phyloP scores from a whole-genome alignment of 179 eudicot genomes.

The Corrigiola litoralis region DNA sequence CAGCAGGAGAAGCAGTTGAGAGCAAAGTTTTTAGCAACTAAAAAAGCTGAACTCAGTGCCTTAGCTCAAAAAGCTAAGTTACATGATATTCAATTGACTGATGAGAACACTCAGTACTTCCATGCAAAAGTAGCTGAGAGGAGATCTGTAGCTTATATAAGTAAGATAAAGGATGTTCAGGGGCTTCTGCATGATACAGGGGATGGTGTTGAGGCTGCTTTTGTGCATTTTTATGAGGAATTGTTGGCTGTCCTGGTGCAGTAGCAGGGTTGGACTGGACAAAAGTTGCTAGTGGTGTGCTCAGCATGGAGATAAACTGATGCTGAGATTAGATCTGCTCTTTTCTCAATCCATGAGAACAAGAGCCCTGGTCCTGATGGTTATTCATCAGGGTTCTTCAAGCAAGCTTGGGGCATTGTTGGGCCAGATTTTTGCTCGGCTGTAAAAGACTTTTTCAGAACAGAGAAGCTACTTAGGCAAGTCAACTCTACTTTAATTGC shows the following conservation, averaged over 20 bases:
- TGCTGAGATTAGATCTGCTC: background rate
- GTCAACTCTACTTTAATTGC: background rate
- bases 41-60: background rate
- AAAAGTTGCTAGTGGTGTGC: too few species aligned
- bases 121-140: background rate
- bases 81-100: background rate
- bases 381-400: background rate
- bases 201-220: background rate
- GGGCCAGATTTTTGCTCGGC: background rate
- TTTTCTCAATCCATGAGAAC: background rate
- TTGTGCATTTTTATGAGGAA: too few species aligned
- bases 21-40: accelerated
- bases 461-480: background rate
- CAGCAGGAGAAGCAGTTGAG: too few species aligned
- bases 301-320: too few species aligned
- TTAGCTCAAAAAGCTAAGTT: background rate
- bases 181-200: too few species aligned
- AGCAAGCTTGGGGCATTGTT: background rate
- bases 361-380: background rate
- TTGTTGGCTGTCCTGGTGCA: background rate
- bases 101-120: background rate
- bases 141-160: background rate
- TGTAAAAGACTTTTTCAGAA: background rate
- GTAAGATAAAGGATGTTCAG: background rate
- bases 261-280: background rate